Conservation (phyloP, 768 basidiomycete species). For the Lentinus tigrinus region DNA sequence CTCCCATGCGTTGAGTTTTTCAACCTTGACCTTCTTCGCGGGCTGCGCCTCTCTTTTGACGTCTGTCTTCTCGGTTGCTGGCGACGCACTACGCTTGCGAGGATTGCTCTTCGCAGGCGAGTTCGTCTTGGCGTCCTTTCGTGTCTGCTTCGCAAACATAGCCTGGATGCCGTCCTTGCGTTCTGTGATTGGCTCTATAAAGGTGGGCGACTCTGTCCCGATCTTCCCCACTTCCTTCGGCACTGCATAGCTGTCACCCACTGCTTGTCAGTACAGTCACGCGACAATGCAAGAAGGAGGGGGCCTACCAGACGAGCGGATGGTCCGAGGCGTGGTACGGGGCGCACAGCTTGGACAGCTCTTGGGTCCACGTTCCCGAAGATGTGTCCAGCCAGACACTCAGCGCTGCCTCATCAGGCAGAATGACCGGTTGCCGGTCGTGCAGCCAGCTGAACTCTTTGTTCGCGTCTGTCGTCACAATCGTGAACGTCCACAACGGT, state of each 20-base stretch:
- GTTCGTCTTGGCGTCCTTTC: not conserved
- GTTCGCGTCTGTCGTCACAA: slow-evolving; percentile 81
- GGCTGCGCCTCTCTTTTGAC: not conserved
- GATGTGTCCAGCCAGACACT: slow-evolving; percentile 80
- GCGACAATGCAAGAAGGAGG: not conserved
- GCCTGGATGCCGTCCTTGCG: slow-evolving; percentile 86
- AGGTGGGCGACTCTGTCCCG: slow-evolving; percentile 77
- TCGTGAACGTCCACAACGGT: slow-evolving; percentile 79
- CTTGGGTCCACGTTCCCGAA: slow-evolving; percentile 59
- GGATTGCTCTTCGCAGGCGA: slow-evolving; percentile 7
- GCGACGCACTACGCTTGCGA: slow-evolving; percentile 30
- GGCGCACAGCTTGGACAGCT: slow-evolving; percentile 57
- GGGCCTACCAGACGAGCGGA: slow-evolving; percentile 66
- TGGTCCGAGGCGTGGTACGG: slow-evolving; percentile 51
- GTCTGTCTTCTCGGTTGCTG: not conserved
- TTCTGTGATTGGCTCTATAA: slow-evolving; percentile 74
- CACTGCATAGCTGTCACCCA: slow-evolving; percentile 68
- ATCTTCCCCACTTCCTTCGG: slow-evolving; percentile 91
- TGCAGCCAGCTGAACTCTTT: slow-evolving; percentile 83
- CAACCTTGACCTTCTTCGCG: slow-evolving; percentile 4
- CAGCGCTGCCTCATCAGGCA: slow-evolving; percentile 60
- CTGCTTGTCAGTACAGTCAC: not conserved
- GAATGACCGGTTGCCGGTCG: slow-evolving; percentile 84
- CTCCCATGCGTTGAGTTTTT: slow-evolving; percentile 27
- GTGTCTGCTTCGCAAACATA: slow-evolving; percentile 68